Base-by-base conservation (phyloP, 2,329 filamentous ascomycete species). In the Clonostachys rosea region DNA sequence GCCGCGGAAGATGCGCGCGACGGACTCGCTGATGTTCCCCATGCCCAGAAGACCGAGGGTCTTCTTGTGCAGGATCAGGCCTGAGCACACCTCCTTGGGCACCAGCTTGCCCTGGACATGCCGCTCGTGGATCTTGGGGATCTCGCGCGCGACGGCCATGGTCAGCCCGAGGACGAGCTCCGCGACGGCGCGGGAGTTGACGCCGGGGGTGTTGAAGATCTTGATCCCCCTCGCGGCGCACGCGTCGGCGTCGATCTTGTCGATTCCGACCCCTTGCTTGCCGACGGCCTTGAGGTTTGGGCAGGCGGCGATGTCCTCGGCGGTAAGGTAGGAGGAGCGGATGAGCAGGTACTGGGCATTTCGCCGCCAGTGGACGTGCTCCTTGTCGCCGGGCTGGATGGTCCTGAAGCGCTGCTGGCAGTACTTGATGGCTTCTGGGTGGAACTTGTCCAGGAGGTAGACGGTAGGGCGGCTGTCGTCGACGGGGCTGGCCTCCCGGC, bases 151-250 rank as follows among this genome's bases (percentile, higher is more conserved):
- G 16, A 67, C 63, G 1, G 63, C 54, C 50, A 65, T 64, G 0
- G 62, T 57, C 13, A 73, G 56, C 0, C 66, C 54, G 6, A 71
- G 48, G 1, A 64, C 63, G 7, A 64, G 55, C 47, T 72, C 69
- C 0, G 70, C 70, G 0, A 73, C 70, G 2, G 69, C 63, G 3
- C 64, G 63, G 0, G 66, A 64, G 49, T 70, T 76, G 1, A 71
- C 65, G 2, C 70, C 73, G 0, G 71, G 73, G 0, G 72, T 76
- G 49, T 75, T 75, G 51, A 69, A 62, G 30, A 76, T 66, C n/a
- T 62, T 63, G 51, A 76, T 68, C 1, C 61, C 65, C 0, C 65
- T 59, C 3, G 58, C 54, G 5, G 56, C 51, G 45, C 69, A 73
- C 4, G 71, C 70, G 0, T 55, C 54, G 12, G 56, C 54, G 46